phyloP scores from a whole-genome alignment of 2,329 filamentous ascomycete species.

The Penicillium corylophilum region DNA sequence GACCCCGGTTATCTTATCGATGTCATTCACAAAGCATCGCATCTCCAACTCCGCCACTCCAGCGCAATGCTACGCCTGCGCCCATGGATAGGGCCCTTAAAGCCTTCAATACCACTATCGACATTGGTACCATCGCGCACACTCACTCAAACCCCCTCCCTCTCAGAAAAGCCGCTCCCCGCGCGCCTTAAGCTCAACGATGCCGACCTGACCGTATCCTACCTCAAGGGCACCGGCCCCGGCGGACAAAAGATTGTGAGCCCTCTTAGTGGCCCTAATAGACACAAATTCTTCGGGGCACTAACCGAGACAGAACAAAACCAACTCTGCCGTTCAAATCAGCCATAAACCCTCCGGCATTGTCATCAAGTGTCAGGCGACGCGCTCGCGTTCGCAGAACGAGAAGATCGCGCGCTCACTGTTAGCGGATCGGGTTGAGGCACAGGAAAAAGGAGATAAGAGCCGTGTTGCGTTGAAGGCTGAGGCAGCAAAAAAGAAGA shows the following conservation, averaged over 20 bases:
- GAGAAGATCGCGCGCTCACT: constrained; percentile 77
- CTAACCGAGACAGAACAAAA: constrained; percentile 70
- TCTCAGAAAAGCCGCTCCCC: constrained; percentile 63
- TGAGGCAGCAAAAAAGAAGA: constrained; percentile 68
- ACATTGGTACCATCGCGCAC: constrained; percentile 1
- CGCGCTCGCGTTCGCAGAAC: constrained; percentile 82
- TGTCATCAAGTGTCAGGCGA: constrained; percentile 91
- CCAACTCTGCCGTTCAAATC: constrained; percentile 88
- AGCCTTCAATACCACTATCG: background rate
- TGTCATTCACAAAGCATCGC: constrained; percentile 1
- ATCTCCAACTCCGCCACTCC: background rate
- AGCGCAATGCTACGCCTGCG: constrained; percentile 8
- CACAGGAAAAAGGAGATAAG: constrained; percentile 69
- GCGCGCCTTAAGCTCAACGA: constrained; percentile 74
- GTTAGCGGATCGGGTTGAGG: constrained; percentile 75
- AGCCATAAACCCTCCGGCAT: constrained; percentile 87
- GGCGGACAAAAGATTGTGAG: constrained; percentile 91
- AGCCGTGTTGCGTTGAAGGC: constrained; percentile 80
- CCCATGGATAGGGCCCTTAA: background rate
- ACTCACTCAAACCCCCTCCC: constrained; percentile 25
- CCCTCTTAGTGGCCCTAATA: background rate
- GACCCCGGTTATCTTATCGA: constrained; percentile 17
- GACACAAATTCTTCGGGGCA: background rate
- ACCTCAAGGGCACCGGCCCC: constrained; percentile 87
- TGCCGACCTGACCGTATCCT: constrained; percentile 76